Conservation (phyloP, 2,329 filamentous ascomycete genomes). For the Alternaria arbusti region DNA sequence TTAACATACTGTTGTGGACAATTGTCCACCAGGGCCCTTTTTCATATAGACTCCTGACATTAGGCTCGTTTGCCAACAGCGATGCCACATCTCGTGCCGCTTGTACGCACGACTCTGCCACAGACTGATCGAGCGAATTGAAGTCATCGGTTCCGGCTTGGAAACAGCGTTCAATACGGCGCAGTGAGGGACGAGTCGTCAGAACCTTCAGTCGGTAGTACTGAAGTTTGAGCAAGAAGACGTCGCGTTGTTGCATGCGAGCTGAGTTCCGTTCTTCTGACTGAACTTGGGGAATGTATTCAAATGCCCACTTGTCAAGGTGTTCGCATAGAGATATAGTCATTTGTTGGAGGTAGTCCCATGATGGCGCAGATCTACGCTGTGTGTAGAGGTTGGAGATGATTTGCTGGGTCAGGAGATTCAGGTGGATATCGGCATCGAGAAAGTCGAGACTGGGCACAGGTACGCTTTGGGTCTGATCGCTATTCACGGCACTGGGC, state of each 20-base stretch:
- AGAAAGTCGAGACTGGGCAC: not conserved
- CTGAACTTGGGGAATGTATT: slow-evolving; percentile 1
- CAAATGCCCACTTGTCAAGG: slow-evolving; percentile 36
- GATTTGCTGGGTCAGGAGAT: slow-evolving; percentile 10
- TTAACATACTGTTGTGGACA: slow-evolving; percentile 26
- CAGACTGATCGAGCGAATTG: slow-evolving; percentile 34
- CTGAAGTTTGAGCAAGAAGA: slow-evolving; percentile 28
- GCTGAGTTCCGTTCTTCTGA: not conserved
- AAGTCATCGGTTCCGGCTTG: slow-evolving; percentile 33
- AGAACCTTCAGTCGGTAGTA: slow-evolving; percentile 42
- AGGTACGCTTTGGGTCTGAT: not conserved
- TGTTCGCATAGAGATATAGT: slow-evolving; percentile 32
- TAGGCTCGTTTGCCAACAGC: slow-evolving; percentile 32
- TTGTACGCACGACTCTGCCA: slow-evolving; percentile 39
- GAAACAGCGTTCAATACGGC: slow-evolving; percentile 37
- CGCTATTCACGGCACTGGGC: slow-evolving; percentile 11
- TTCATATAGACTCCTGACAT: slow-evolving; percentile 16
- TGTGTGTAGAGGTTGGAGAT: slow-evolving; percentile 38
- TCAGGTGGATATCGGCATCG: slow-evolving; percentile 8
- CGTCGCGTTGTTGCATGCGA: slow-evolving; percentile 15
- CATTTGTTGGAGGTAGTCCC: slow-evolving; percentile 37
- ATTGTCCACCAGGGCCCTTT: slow-evolving; percentile 48
- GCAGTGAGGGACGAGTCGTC: slow-evolving; percentile 45
- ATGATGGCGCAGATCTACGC: slow-evolving; percentile 30
- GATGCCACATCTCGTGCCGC: slow-evolving; percentile 38